Evolutionary conservation across 148 eudicot genomes (phyloP), one percentile per base, ranked within the genome.

Genomic region (Linanthus parryae): DNA sequence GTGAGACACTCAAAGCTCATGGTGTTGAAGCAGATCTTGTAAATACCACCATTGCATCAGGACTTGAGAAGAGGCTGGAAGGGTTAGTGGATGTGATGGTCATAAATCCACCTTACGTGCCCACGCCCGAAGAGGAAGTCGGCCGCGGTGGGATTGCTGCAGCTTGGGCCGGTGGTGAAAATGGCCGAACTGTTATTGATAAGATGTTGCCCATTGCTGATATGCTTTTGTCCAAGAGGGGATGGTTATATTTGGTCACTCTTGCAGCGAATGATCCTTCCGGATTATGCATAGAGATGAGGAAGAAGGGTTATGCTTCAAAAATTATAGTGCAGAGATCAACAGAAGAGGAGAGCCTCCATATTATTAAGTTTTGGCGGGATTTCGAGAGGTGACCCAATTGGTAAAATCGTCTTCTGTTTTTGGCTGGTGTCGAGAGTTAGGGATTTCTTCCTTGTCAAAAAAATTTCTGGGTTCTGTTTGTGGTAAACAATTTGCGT

Each of bases 131-230:
- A 58, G 77, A 81, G 21, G 98, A 92, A 70, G 98, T 92, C 26
- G 94, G 98, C 23, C 21, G 70, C 57, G 55, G 51, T 12, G 96
- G 98, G 21, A 83, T 92, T 52, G 73, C 78, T 10, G 64, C 96
- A 56, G 48, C 96, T 31, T 92, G 98, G 98, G 98, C 98, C 5
- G 98, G 98, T 22, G 98, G 98, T 12, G 84, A 84, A 72, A 76
- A 92, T 68, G 98, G 98, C 5, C 60, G 98, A 55, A 67, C 57
- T 7, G 94, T 92, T 24, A 92, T 87, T 53, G 90, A 92, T 47
- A 83, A 67, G 64, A 87, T 92, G 45, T 61, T 92, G 68, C 94
- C 90, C 2, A 67, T 87, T 48, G 90, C 81, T 50, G 86, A 87
- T 52, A 63, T 61, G 36, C 82, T 92, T 53, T 73, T 92, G 64